Conservation (phyloP, 2,329 filamentous ascomycete genomes). For the Lachnellula arida region DNA sequence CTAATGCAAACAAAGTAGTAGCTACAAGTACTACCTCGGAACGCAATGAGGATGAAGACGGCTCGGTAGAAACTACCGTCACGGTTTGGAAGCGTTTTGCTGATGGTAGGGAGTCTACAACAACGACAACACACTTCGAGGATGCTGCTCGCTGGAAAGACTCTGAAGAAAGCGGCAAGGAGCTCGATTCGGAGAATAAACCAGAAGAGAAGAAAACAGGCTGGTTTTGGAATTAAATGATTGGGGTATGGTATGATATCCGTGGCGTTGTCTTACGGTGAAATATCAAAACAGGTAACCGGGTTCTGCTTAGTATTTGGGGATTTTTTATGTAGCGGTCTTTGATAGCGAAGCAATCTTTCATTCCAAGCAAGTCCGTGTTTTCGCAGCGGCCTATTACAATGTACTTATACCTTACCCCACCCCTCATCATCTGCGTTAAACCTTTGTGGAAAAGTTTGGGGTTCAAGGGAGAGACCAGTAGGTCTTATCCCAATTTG, state of each 20-base stretch:
- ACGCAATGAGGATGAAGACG: constrained; percentile 23
- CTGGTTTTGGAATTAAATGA: constrained; percentile 28
- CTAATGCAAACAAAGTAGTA: constrained; percentile 18
- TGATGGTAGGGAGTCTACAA: constrained; percentile 24
- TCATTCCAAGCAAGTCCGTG: too few species aligned
- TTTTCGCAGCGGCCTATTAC: too few species aligned
- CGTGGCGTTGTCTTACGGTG: neutral
- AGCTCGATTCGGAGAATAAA: constrained; percentile 2
- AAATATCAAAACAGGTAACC: neutral
- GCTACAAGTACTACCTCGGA: constrained; percentile 23
- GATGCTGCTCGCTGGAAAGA: constrained; percentile 1
- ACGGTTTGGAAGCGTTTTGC: constrained; percentile 25
- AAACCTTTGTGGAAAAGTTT: too few species aligned
- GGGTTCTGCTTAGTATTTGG: neutral
- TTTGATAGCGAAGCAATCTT: too few species aligned
- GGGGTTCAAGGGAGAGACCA: too few species aligned
- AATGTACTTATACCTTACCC: too few species aligned
- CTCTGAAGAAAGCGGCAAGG: neutral
- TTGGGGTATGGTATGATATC: neutral
- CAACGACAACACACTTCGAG: constrained; percentile 20
- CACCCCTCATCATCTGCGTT: too few species aligned
- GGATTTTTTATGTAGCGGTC: too few species aligned
- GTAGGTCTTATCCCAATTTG: too few species aligned
- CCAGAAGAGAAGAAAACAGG: constrained; percentile 12
- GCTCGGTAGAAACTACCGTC: constrained; percentile 24